Evolutionary conservation across 2,329 filamentous ascomycete genomes (phyloP), one percentile per base, ranked within the genome.

Genomic region (Allantophomopsis cytisporea): DNA sequence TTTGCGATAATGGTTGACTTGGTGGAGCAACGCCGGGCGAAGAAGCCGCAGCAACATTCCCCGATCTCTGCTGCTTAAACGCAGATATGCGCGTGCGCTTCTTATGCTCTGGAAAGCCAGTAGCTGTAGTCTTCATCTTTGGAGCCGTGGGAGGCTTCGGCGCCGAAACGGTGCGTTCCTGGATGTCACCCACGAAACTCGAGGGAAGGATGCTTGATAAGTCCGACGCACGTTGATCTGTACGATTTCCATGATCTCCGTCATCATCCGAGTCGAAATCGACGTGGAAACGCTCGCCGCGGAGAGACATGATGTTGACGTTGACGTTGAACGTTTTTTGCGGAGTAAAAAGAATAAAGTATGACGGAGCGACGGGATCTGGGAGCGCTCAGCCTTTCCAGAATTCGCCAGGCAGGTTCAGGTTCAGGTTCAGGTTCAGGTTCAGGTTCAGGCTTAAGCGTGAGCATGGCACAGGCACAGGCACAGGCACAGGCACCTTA

Each of bases 41-140:
- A 17, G 45, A 45, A 40, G 40, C 47, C 20, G 46, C 45, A 31
- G 31, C 34, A 23, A 11, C 31, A 34, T 14, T 34, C 6, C 20
- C 15, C 13, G 34, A 41, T 44, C 73, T 68, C 53, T 77, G 73
- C 52, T 84, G 78, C 56, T 86, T 94, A 64, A 94, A 94, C 2
- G 81, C 73, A 2, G 87, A 94, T 7, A 73, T 61, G 41, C 73
- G 71, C 41, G 67, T 69, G 47, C 88, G 77, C 56, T 83, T 86
- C 58, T 83, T 91, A 58, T 87, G 88, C 42, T 79, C 76, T n/a
- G 91, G 91, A 50, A 96, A 96, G 1, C 91, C 91, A 11, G 73
- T 77, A 4, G 66, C 59, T 15, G 66, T 63, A 8, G 64, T 60
- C 38, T 73, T 73, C 32, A 73, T 62, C 36, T 69, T 68, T 12